These are phyloP conservation scores for Colletotrichum destructivum DNA, from an alignment of 2,329 filamentous ascomycete species.

Conservation along the genomic window DNA sequence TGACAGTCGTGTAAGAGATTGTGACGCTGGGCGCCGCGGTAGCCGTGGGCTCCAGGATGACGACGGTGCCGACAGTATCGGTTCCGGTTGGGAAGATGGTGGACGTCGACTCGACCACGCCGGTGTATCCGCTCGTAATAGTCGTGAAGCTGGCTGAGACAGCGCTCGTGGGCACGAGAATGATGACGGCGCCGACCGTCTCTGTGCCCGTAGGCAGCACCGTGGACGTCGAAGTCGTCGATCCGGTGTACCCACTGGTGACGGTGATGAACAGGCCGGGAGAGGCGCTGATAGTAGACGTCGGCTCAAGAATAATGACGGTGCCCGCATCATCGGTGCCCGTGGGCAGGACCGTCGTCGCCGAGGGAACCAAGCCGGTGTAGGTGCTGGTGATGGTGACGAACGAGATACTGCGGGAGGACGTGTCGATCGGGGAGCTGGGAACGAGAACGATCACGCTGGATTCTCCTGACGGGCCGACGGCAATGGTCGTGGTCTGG, in stretches of 20 bases:
- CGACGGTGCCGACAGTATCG: constrained; percentile 21
- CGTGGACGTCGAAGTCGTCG: constrained; percentile 5
- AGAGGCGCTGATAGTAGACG: neutral
- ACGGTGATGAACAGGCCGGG: constrained; percentile 8
- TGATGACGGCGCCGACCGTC: constrained; percentile 9
- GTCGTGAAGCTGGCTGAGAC: constrained; percentile 22
- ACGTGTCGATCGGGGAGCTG: neutral
- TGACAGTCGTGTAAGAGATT: neutral
- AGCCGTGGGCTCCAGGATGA: constrained; percentile 21
- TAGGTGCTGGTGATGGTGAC: constrained; percentile 24
- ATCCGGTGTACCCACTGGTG: constrained; percentile 18
- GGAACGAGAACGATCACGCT: neutral
- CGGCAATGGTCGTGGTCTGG: constrained; percentile 10
- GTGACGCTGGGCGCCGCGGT: constrained; percentile 15
- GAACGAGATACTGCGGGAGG: constrained; percentile 26
- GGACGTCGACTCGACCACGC: neutral
- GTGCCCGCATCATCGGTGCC: constrained; percentile 5
- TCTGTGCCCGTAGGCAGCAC: constrained; percentile 27
- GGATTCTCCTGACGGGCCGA: constrained; percentile 19
- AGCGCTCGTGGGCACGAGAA: constrained; percentile 15
- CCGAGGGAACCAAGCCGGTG: constrained; percentile 18
- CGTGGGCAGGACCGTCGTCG: constrained; percentile 18
- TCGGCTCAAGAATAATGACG: constrained; percentile 18
- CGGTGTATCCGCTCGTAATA: constrained; percentile 21
- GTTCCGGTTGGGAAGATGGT: constrained; percentile 28